These are phyloP conservation scores for Canariomyces notabilis DNA, from an alignment of 2,329 filamentous ascomycete species.

Conservation along the genomic window DNA sequence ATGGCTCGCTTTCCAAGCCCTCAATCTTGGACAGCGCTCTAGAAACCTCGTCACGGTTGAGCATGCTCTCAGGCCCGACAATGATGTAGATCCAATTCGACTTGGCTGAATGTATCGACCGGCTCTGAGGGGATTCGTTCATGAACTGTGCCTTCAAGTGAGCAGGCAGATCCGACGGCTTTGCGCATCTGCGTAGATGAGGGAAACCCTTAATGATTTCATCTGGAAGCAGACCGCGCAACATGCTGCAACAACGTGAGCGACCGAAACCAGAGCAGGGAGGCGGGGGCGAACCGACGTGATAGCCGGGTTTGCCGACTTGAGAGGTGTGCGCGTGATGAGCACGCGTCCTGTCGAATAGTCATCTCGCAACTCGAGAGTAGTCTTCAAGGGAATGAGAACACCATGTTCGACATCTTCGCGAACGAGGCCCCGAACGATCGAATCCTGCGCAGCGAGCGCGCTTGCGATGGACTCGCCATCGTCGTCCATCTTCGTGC, in stretches of 20 bases:
- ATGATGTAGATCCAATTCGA: slow-evolving; percentile 58
- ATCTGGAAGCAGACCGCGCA: slow-evolving; percentile 53
- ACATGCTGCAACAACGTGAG: slow-evolving; percentile 40
- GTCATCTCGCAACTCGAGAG: slow-evolving; percentile 56
- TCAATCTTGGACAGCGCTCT: slow-evolving; percentile 44
- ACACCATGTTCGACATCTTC: slow-evolving; percentile 41
- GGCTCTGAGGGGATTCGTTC: slow-evolving; percentile 50
- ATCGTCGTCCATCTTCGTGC: slow-evolving; percentile 20
- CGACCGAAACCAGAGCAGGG: slow-evolving; percentile 14
- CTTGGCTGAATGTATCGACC: slow-evolving; percentile 55
- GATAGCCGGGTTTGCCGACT: slow-evolving; percentile 66
- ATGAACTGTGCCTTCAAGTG: slow-evolving; percentile 59
- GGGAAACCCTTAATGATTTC: slow-evolving; percentile 60
- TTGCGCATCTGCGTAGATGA: slow-evolving; percentile 72
- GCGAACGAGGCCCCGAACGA: slow-evolving; percentile 31
- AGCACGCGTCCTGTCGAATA: slow-evolving; percentile 58
- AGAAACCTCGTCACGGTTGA: slow-evolving; percentile 51
- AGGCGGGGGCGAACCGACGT: slow-evolving; percentile 47
- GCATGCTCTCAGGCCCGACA: slow-evolving; percentile 45
- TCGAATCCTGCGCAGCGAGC: slow-evolving; percentile 29
- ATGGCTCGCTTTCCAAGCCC: slow-evolving; percentile 47
- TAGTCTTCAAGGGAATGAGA: slow-evolving; percentile 60
- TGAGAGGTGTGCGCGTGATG: slow-evolving; percentile 67
- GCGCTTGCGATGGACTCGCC: slow-evolving; percentile 21
- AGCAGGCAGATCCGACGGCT: slow-evolving; percentile 61